Evolutionary conservation across 2,329 filamentous ascomycete species (phyloP), one percentile per base, ranked within the genome.

Genomic region (Magnaporthiopsis rhizophila): DNA sequence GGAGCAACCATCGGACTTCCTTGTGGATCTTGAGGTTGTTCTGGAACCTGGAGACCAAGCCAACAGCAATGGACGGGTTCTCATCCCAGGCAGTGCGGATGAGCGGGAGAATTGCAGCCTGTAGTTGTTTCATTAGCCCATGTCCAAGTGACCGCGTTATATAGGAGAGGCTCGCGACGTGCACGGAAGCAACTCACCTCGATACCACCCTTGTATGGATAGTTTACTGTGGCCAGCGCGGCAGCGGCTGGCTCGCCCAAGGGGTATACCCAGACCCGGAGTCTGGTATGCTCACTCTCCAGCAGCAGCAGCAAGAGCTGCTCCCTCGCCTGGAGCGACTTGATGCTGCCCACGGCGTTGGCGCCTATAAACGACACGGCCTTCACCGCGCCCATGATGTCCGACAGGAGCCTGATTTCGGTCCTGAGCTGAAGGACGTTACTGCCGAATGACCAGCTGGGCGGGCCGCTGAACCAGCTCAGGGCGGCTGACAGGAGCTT

Each of bases 381-480:
- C 67, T 87, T 86, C 66, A 99, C 77, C 18, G 87, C 84, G 13
- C 77, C 74, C 61, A 88, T 80, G 50, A 97, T 87, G 72, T 97
- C 92, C 8, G 83, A 83, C 56, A 98, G 83, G 24, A 97, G 80
- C 68, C 89, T 89, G 45, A 92, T 86, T 76, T 99, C 95, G 0
- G 96, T 94, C 79, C 96, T 98, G 62, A 98, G 81, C 73, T 99
- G 95, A 21, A 99, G 79, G 61, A 91, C 85, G 73, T 97, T 99
- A 70, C 94, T 95, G 65, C 95, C 95, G 75, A 95, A 98, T 0
- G 95, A 96, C 94, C 95, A 99, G 69, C 87, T 86, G 18, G 93
- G 91, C 7, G 91, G 80, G 68, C 88, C 85, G 56, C 83, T 86
- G 76, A 99, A 99, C 96, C 96, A 99, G 66, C 84, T 87, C 38